phyloP scores from a whole-genome alignment of 2,329 filamentous ascomycete genomes.

The Claviceps africana region DNA sequence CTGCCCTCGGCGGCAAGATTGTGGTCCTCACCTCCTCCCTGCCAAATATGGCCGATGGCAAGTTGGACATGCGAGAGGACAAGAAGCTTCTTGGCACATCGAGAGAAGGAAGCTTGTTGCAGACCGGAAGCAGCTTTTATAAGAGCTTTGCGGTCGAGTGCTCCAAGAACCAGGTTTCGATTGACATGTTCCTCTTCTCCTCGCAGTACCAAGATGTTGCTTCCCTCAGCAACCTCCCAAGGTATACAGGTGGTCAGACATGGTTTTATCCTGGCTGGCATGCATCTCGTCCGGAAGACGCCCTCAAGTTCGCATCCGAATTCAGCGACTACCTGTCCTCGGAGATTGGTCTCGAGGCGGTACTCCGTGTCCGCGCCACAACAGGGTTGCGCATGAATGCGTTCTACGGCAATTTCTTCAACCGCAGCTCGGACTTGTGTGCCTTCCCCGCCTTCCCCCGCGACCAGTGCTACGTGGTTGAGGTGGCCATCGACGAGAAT shows the following conservation, averaged over 20 bases:
- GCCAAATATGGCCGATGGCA: slow-evolving; percentile 79
- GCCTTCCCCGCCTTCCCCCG: slow-evolving; percentile 96
- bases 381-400: slow-evolving; percentile 92
- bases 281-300: slow-evolving; percentile 81
- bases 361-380: slow-evolving; percentile 86
- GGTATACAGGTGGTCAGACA: slow-evolving; percentile 94
- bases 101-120: slow-evolving; percentile 75
- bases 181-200: slow-evolving; percentile 96
- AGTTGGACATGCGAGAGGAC: slow-evolving; percentile 86
- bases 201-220: slow-evolving; percentile 96
- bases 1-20: slow-evolving; percentile 86
- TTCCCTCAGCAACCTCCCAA: slow-evolving; percentile 83
- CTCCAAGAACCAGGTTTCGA: slow-evolving; percentile 95
- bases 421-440: slow-evolving; percentile 90
- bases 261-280: slow-evolving; percentile 99
- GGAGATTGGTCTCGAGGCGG: slow-evolving; percentile 90
- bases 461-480: slow-evolving; percentile 94
- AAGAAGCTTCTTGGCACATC: slow-evolving; percentile 90
- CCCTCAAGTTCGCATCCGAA: slow-evolving; percentile 93
- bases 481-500: slow-evolving; percentile 94
- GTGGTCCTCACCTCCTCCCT: slow-evolving; percentile 80
- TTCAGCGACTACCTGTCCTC: slow-evolving; percentile 95
- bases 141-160: slow-evolving; percentile 98
- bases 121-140: slow-evolving; percentile 93
- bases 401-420: slow-evolving; percentile 99